phyloP scores from a whole-genome alignment of 257 asterid species.

The Fraxinus pennsylvanica region DNA sequence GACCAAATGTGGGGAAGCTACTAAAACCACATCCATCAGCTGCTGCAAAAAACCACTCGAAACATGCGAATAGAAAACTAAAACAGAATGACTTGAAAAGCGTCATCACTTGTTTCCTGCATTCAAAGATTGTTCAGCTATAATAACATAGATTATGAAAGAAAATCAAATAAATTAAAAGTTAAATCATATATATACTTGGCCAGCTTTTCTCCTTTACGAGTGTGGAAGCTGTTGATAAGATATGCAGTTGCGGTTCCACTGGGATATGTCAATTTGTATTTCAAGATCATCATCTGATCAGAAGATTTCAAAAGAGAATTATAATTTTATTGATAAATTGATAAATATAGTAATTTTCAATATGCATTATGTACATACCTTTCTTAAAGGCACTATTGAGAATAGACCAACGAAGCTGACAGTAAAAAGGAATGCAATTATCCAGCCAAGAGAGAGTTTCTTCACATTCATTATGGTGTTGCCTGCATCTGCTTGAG shows the following conservation, averaged over 20 bases:
- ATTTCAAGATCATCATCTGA: conserved; percentile 75
- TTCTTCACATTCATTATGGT: conserved; percentile 52
- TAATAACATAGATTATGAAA: neutral
- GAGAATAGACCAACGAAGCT: conserved; percentile 86
- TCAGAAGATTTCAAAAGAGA: neutral
- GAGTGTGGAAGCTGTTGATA: conserved; percentile 86
- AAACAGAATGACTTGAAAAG: conserved; percentile 61
- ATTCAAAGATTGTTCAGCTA: neutral
- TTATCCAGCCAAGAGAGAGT: conserved; percentile 65
- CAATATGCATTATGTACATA: neutral
- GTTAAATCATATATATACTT: conserved; percentile 33
- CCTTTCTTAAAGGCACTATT: conserved; percentile 72
- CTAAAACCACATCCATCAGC: conserved; percentile 70
- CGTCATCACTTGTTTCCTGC: conserved; percentile 58
- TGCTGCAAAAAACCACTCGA: conserved; percentile 73
- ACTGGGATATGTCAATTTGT: conserved; percentile 81
- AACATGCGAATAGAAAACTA: conserved; percentile 57
- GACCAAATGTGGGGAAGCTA: conserved; percentile 79
- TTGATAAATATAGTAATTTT: neutral
- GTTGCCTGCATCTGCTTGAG: conserved; percentile 51
- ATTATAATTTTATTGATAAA: neutral
- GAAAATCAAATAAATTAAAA: neutral
- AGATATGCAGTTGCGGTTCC: conserved; percentile 89
- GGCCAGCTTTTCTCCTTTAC: conserved; percentile 74
- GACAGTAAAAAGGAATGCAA: conserved; percentile 51